Base-by-base conservation (phyloP, 2,329 filamentous ascomycete species). In the Botryotinia calthae region DNA sequence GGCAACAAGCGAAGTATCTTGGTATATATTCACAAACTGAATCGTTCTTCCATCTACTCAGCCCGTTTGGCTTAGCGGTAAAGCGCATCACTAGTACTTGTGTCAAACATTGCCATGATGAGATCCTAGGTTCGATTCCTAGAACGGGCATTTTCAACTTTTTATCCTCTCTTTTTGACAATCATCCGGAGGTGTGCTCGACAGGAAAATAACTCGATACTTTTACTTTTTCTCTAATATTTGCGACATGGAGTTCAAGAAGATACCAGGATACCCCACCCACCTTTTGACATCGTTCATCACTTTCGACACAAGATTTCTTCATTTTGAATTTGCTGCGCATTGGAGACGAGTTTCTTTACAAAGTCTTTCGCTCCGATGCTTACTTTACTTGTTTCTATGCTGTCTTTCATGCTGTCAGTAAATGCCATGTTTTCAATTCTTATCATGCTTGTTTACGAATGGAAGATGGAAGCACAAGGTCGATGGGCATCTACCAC, bases 11-110 rank as follows among this genome's bases (percentile, higher is more conserved):
- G 7, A 7, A 1, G 8, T 1, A 18, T 9, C 1, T 7, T 16
- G 7, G 1, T 34, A n/a, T 28, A 62, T 62, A 42, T 28, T 20
- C 1, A 4, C 7, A 62, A 2, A 37, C 4, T 12, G 4, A 12
- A 0, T 0, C 0, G 0, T 0, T 0, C 0, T 16, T 4, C 0
- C 7, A 31, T 7, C 16, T 6, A 2, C 1, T 25, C 4, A 46
- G 61, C 64, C 64, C 64, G 64, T 67, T 67, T 67, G 64, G 64
- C 64, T 67, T 54, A 67, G 64, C 64, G 64, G 46, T 67, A 54
- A 67, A 67, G 64, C 64, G 64, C 64, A 67, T 67, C 64, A 67
- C 64, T 63, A 63, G 61, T 63, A 44, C 7, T 28, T 18, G 25
- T 6, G 2, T 10, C 2, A 6, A 28, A 14, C 25, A 3, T 48